Evolutionary conservation across 169 alveolate genomes (phyloP).

Genomic region (Plasmodium adleri): DNA sequence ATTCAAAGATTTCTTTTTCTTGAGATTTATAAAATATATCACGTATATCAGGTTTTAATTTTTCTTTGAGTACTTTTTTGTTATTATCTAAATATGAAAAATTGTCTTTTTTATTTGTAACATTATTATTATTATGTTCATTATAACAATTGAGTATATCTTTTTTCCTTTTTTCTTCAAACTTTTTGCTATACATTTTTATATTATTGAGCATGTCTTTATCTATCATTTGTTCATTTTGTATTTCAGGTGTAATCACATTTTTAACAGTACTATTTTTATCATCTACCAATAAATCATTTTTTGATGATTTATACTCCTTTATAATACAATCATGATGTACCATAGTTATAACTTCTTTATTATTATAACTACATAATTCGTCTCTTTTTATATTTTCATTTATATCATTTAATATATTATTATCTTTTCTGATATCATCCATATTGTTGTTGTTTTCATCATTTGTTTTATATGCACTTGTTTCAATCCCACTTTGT

Average conservation of each 20-base stretch:
- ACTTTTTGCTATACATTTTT: constrained; percentile 15
- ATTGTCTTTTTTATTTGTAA: neutral
- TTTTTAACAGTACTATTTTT: too few relatives aligned
- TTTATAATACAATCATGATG: too few relatives aligned
- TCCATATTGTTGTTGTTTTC: neutral
- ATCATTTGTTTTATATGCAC: neutral
- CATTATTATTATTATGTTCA: constrained; percentile 12
- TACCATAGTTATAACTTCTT: neutral
- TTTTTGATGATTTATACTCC: too few relatives aligned
- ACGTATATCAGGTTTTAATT: constrained; percentile 46
- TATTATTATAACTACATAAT: neutral
- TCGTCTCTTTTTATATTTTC: neutral
- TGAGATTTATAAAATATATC: constrained; percentile 49
- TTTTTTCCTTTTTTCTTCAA: constrained; percentile 3
- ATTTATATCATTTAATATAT: neutral
- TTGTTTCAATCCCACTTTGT: neutral
- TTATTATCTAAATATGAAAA: neutral
- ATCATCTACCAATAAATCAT: too few relatives aligned
- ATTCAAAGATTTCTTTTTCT: constrained; percentile 73
- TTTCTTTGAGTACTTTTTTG: constrained; percentile 40
- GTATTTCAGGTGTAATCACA: neutral
- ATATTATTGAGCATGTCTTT: neutral
- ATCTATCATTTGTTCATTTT: constrained; percentile 5
- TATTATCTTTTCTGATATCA: neutral
- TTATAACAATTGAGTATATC: constrained; percentile 1